Evolutionary conservation across 805 yeast genomes (phyloP).

Genomic region (Ogataea chonburiensis): DNA sequence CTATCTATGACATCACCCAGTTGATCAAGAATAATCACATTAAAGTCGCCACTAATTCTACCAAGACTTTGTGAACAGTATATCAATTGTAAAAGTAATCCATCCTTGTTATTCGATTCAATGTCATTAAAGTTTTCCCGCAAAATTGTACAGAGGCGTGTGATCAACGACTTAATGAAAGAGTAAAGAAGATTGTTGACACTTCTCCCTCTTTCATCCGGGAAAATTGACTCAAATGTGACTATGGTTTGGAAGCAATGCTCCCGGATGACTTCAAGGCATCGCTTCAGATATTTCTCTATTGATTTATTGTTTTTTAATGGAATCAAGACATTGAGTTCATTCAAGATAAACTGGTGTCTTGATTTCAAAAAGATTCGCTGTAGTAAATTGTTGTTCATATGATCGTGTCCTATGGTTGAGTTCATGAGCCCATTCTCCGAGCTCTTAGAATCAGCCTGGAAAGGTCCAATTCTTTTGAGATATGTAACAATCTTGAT

Average conservation of each 20-base stretch:
- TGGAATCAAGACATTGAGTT: slow-evolving; percentile 57
- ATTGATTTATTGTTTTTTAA: slow-evolving; percentile 49
- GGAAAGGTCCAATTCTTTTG: slow-evolving; percentile 60
- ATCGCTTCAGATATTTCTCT: slow-evolving; percentile 69
- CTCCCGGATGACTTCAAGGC: slow-evolving; percentile 82
- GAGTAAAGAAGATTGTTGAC: slow-evolving; percentile 36
- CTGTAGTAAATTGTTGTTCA: slow-evolving; percentile 39
- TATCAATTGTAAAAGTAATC: slow-evolving; percentile 75
- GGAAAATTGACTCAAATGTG: slow-evolving; percentile 63
- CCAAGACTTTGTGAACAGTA: slow-evolving; percentile 88
- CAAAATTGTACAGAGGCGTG: slow-evolving; percentile 33
- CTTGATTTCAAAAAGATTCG: slow-evolving; percentile 67
- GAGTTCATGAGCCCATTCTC: slow-evolving; percentile 9
- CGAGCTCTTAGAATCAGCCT: slow-evolving; percentile 7
- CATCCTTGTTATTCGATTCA: slow-evolving; percentile 49
- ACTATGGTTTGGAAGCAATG: slow-evolving; percentile 72
- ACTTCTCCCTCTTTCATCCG: slow-evolving; percentile 32
- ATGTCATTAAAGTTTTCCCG: slow-evolving; percentile 34
- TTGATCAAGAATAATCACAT: slow-evolving; percentile 46
- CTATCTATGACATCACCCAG: slow-evolving; percentile 36
- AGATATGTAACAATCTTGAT: slow-evolving; percentile 77
- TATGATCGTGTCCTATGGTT: slow-evolving; percentile 3
- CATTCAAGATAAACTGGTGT: slow-evolving; percentile 61
- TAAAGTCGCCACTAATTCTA: slow-evolving; percentile 68
- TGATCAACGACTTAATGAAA: slow-evolving; percentile 36